Conservation (phyloP, 805 yeast genomes). For the Lachancea sp. region DNA sequence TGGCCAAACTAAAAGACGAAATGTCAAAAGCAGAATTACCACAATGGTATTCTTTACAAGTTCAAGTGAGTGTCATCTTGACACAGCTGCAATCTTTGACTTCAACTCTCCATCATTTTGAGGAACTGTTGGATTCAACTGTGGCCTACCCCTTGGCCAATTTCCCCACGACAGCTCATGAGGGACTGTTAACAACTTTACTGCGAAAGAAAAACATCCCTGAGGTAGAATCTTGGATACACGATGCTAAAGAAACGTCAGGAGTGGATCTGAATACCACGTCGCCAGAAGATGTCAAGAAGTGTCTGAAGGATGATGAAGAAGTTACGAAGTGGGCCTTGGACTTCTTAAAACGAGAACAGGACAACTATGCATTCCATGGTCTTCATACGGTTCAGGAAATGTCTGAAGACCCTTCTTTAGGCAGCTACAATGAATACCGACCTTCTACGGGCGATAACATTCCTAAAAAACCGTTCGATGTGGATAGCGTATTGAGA, state of each 20-base stretch:
- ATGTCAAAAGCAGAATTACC: conserved; percentile 42
- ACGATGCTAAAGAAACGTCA: conserved; percentile 35
- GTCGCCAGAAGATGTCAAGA: conserved; percentile 23
- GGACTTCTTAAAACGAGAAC: conserved; percentile 44
- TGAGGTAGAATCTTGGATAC: conserved; percentile 84
- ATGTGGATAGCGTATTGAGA: conserved; percentile 37
- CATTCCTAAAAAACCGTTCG: conserved; percentile 29
- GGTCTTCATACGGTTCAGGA: conserved; percentile 54
- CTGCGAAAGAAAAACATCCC: conserved; percentile 84
- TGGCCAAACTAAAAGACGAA: conserved; percentile 50
- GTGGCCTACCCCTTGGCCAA: conserved; percentile 78
- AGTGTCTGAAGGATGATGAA: conserved; percentile 42
- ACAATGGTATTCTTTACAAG: conserved; percentile 58
- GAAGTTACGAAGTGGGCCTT: conserved; percentile 67
- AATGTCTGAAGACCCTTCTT: conserved; percentile 20
- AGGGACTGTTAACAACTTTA: conserved; percentile 74
- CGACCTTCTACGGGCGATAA: conserved; percentile 12
- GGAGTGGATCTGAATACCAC: conserved; percentile 26
- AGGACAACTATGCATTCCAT: conserved; percentile 52
- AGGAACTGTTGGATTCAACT: conserved; percentile 52
- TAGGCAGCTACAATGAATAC: conserved; percentile 13
- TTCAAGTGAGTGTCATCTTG: conserved; percentile 74
- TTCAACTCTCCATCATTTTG: conserved; percentile 54
- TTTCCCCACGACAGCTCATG: conserved; percentile 82
- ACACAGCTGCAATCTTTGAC: conserved; percentile 82